Conservation (phyloP, 495 filamentous ascomycete species). For the Eremomyces bilateralis region DNA sequence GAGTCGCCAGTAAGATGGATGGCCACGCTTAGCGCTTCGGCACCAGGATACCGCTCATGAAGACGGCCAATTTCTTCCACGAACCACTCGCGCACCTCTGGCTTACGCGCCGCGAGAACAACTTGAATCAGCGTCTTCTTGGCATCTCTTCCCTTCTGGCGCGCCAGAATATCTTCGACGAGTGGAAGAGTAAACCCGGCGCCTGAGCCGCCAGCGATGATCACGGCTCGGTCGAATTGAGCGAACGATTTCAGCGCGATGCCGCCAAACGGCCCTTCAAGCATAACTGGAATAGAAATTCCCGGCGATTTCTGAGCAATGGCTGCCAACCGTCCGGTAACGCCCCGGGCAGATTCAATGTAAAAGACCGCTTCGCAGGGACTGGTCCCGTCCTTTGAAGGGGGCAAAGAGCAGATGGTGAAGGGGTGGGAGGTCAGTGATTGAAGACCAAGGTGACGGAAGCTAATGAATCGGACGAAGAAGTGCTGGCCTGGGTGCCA, state of each 20-base stretch:
- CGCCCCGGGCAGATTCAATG: constrained; percentile 21
- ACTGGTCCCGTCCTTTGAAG: constrained; percentile 9
- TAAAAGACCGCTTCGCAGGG: constrained; percentile 24
- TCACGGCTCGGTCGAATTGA: constrained; percentile 20
- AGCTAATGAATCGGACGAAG: constrained; percentile 26
- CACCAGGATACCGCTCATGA: not conserved
- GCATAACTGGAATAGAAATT: constrained; percentile 16
- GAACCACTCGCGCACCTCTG: constrained; percentile 1
- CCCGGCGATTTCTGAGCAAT: constrained; percentile 16
- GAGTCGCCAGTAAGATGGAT: not conserved
- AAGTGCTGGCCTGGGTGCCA: constrained; percentile 30
- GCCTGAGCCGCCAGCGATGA: constrained; percentile 34
- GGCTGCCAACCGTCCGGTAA: constrained; percentile 22
- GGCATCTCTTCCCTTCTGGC: not conserved
- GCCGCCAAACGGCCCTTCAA: constrained; percentile 32
- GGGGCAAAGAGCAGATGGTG: constrained; percentile 24
- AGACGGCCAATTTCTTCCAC: not conserved
- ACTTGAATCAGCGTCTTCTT: not conserved
- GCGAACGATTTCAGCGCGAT: constrained; percentile 13
- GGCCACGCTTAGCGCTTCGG: not conserved
- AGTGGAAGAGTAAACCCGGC: constrained; percentile 29
- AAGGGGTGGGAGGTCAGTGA: constrained; percentile 28
- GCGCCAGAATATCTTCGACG: constrained; percentile 16
- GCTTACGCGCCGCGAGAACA: constrained; percentile 1
- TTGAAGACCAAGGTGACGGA: constrained; percentile 23